Conservation (phyloP, 371 early-diverging fungal genomes). For the Mortierella sp. region DNA sequence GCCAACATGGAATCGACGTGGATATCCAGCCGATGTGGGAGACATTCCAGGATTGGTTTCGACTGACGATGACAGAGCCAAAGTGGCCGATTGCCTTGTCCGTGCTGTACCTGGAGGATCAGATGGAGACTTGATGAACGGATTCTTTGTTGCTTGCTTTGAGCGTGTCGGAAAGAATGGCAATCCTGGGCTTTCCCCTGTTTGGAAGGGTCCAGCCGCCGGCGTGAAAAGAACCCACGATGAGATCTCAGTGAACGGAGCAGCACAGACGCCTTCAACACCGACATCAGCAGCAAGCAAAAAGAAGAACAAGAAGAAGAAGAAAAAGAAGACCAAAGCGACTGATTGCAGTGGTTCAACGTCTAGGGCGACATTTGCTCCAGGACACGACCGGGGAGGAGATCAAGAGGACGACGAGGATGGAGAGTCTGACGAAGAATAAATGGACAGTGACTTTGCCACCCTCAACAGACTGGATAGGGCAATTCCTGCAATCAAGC, state of each 20-base stretch:
- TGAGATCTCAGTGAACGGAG: conserved; percentile 8
- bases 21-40: conserved; percentile 63
- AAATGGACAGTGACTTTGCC: not conserved
- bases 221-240: conserved; percentile 34
- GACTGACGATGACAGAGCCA: conserved; percentile 47
- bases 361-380: no score
- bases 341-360: not conserved
- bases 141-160: conserved; percentile 90
- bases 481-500: not conserved
- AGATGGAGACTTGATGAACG: conserved; percentile 78
- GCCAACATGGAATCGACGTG: conserved; percentile 83
- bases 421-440: conserved; percentile 16
- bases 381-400: not conserved
- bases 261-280: not conserved
- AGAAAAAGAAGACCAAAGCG: conserved; percentile 15
- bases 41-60: conserved; percentile 33
- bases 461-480: no score
- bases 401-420: conserved; percentile 9
- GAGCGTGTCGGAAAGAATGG: conserved; percentile 59
- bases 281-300: conserved; percentile 15
- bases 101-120: conserved; percentile 70
- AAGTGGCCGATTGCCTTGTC: conserved; percentile 68
- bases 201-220: conserved; percentile 32
- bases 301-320: conserved; percentile 53
- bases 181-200: conserved; percentile 32